Evolutionary conservation across 371 early-diverging fungal genomes (phyloP).

Genomic region (Mucor plumbeus): DNA sequence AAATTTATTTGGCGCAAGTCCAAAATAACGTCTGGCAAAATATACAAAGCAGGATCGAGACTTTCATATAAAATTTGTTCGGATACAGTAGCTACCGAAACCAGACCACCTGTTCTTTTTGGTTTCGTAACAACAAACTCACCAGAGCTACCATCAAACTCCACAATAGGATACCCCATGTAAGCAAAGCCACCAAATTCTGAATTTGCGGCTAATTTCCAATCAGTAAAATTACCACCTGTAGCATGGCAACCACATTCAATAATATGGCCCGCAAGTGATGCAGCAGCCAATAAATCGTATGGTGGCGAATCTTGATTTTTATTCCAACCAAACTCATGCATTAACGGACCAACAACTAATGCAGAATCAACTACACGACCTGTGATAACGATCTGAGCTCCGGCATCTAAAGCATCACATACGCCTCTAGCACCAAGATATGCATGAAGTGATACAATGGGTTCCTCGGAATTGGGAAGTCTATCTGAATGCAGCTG

Average conservation of each 20-base stretch:
- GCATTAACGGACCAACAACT: constrained; percentile 24
- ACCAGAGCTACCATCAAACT: constrained; percentile 53
- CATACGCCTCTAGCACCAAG: constrained; percentile 49
- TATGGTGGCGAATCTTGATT: constrained; percentile 19
- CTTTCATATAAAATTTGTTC: constrained; percentile 78
- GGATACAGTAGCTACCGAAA: constrained; percentile 61
- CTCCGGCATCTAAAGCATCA: constrained; percentile 63
- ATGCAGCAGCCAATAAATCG: constrained; percentile 68
- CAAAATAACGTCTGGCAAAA: constrained; percentile 58
- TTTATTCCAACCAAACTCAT: constrained; percentile 22
- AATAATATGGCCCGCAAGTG: constrained; percentile 74
- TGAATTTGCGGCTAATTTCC: constrained; percentile 62
- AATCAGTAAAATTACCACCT: constrained; percentile 79
- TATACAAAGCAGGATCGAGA: constrained; percentile 66
- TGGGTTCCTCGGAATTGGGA: constrained; percentile 47
- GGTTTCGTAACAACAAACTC: constrained; percentile 63
- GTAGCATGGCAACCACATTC: constrained; percentile 78
- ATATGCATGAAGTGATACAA: constrained; percentile 67
- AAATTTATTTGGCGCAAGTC: constrained; percentile 66
- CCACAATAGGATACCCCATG: constrained; percentile 76
- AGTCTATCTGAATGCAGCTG: constrained; percentile 29
- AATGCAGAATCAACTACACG: constrained; percentile 74
- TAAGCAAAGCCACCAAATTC: constrained; percentile 63
- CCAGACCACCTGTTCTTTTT: constrained; percentile 68
- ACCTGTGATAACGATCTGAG: constrained; percentile 75